phyloP scores from a whole-genome alignment of 768 basidiomycete species.

The Rhizopogon roseolus region DNA sequence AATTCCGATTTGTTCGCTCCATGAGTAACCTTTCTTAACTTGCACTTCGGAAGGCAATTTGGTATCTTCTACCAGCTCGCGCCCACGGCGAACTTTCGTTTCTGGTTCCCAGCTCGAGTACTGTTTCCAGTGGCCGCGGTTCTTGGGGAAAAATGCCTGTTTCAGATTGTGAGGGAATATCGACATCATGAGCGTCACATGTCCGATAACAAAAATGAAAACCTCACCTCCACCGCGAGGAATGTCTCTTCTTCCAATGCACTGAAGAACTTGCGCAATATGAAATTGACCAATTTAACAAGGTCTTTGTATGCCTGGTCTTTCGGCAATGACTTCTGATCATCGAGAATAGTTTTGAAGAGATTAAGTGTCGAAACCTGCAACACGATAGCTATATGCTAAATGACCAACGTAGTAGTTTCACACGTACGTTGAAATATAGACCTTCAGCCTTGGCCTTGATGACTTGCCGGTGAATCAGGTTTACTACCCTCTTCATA shows the following conservation, averaged over 20 bases:
- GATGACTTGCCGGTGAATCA: slow-evolving; percentile 90
- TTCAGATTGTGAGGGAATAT: slow-evolving; percentile 8
- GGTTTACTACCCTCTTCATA: slow-evolving; percentile 84
- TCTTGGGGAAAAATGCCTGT: slow-evolving; percentile 88
- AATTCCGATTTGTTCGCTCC: slow-evolving; percentile 89
- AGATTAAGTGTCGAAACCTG: slow-evolving; percentile 88
- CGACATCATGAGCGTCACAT: slow-evolving; percentile 11
- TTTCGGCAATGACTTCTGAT: slow-evolving; percentile 73
- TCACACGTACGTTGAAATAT: slow-evolving; percentile 79
- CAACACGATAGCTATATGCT: slow-evolving; percentile 12
- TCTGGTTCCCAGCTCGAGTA: slow-evolving; percentile 74
- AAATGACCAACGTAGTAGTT: background rate
- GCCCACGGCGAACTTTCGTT: slow-evolving; percentile 32
- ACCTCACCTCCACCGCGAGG: slow-evolving; percentile 79
- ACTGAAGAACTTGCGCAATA: slow-evolving; percentile 94
- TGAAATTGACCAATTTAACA: slow-evolving; percentile 74
- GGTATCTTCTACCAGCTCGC: slow-evolving; percentile 27
- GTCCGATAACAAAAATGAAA: slow-evolving; percentile 22
- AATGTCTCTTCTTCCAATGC: slow-evolving; percentile 78
- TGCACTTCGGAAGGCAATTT: slow-evolving; percentile 62
- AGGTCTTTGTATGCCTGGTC: slow-evolving; percentile 83
- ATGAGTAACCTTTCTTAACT: slow-evolving; percentile 83
- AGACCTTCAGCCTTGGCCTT: slow-evolving; percentile 89
- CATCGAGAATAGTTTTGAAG: slow-evolving; percentile 83
- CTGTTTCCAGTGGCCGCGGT: slow-evolving; percentile 80